Evolutionary conservation across 2,329 filamentous ascomycete species (phyloP), one percentile per base, ranked within the genome.

Genomic region (Claviceps sp.): DNA sequence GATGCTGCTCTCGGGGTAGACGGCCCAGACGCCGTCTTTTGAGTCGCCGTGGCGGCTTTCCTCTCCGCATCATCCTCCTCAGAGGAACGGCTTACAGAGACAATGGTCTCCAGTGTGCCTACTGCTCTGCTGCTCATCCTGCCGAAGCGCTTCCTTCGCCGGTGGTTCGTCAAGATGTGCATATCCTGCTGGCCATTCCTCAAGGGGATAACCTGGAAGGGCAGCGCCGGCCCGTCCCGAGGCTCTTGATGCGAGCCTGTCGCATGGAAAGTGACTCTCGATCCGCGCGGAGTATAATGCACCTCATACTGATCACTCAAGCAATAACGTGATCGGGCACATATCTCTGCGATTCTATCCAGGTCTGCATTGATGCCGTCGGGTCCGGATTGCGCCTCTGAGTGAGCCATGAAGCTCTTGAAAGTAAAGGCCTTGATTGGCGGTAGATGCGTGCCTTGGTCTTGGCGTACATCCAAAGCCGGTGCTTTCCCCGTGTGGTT

Each of bases 221-320:
- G 30, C 7, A 63, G 0, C 78, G 40, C 82, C 3, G 76, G 77
- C 10, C 30, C 30, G 1, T 77, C 78, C 5, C 64, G 66, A 1
- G 59, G 52, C 19, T 67, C 64, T 10, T 68, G 60, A 14, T 56
- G 58, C 11, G 62, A 59, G n/a, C 56, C 57, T 26, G 56, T 61
- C 2, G 64, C 56, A 17, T 73, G 48, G 54, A 80, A 78, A 1
- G 69, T 65, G 1, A 74, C 64, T 3, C 80, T 78, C 1, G 76
- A 77, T 19, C 79, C 79, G 58, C 83, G 80, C 14, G 80, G 80
- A 13, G 76, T 69, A 54, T 82, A 77, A 57, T 84, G 81, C 6
- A 82, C 78, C 59, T 83, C 81, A 59, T 84, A 83, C 60, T 84
- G 80, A 62, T 82, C 82, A 64, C 80, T 82, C 50, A 84, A 62